Evolutionary conservation across 805 yeast genomes (phyloP), one percentile per base, ranked within the genome.

Genomic region (Blastobotrys peoriensis): DNA sequence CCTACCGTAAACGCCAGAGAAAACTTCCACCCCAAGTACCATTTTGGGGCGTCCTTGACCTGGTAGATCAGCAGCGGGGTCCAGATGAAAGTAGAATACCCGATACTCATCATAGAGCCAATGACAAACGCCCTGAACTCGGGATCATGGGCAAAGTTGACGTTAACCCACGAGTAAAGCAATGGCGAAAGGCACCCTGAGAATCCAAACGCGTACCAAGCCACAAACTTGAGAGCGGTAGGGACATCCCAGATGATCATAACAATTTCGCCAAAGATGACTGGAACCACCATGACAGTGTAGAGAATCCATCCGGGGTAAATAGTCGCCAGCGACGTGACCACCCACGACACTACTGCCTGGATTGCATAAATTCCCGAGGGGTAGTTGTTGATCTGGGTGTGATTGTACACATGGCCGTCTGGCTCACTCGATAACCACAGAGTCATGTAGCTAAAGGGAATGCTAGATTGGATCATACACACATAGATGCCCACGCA

Each of bases 121-220:
- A 42, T 42, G 10, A 42, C 36, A 17, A 42, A 36, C n/a, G 45
- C 45, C 35, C 45, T 10, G 17, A 42, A 36, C 17, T 42, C 45
- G 8, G 33, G 28, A 18, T 42, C 45, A 13, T 42, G 34, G 13
- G 43, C 27, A 17, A 42, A 42, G 21, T 41, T 13, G 10, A 42
- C 20, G 15, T 38, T 38, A 15, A 38, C 41, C 41, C 37, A 38
- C 5, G 37, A 38, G 21, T 38, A 38, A 9, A 38, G 41, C 35
- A 38, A 38, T 23, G 41, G 36, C 8, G 45, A 36, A 20, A 42
- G 13, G n/a, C 43, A 42, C 4, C 45, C 45, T 16, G 22, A 30
- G 22, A 37, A 33, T 25, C 45, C 45, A 23, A 42, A 42, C n/a
- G 41, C 25, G 21, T 42, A 42, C 45, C 45, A 42, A 5, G 45